phyloP scores from a whole-genome alignment of 2,329 filamentous ascomycete genomes.

The Blastomyces gilchristii region DNA sequence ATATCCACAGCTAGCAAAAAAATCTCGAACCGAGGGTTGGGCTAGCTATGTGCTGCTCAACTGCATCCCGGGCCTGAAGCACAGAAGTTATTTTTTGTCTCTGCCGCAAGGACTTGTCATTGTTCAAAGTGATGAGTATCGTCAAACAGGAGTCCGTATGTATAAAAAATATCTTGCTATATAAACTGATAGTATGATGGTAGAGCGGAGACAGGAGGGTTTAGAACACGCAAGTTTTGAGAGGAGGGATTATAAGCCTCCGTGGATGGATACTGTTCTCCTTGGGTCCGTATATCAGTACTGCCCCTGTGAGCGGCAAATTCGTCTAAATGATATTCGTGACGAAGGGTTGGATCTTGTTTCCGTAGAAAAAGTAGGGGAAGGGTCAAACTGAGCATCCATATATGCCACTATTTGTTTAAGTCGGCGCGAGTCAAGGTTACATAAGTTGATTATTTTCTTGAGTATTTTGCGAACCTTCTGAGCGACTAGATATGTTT shows the following conservation, averaged over 20 bases:
- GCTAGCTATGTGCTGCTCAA: neutral
- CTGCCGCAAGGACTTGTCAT: neutral
- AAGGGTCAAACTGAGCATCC: neutral
- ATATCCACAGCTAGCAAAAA: neutral
- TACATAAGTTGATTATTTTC: conserved; percentile 7
- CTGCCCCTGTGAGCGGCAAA: neutral
- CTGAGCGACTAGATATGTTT: conserved; percentile 14
- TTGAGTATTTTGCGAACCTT: conserved; percentile 11
- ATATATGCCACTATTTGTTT: neutral
- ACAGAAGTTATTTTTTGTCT: neutral
- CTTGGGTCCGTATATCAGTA: neutral
- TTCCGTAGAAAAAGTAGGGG: neutral
- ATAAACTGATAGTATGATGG: neutral
- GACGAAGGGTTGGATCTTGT: neutral
- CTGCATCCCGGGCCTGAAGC: neutral
- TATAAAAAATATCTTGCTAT: neutral
- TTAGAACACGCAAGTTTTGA: neutral
- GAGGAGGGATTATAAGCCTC: neutral
- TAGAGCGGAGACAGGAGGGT: neutral
- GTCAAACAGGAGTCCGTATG: neutral
- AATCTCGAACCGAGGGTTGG: neutral
- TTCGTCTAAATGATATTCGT: neutral
- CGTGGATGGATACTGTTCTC: neutral
- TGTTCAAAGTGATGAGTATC: neutral
- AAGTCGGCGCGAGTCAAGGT: conserved; percentile 7